These are phyloP conservation scores for Candida tammaniensis DNA, from an alignment of 805 yeast genomes.

Conservation along the genomic window DNA sequence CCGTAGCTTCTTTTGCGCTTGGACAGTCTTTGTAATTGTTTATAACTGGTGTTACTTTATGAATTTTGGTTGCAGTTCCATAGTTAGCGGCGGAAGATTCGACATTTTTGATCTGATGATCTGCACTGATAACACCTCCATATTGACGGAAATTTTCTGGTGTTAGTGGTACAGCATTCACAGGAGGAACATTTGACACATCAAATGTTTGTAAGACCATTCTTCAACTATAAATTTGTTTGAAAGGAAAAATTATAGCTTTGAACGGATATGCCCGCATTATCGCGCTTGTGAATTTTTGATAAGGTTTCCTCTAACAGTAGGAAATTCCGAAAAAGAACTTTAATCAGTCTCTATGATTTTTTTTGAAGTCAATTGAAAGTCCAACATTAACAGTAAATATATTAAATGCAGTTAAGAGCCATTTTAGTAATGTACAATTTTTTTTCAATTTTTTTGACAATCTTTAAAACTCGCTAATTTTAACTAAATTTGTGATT, in stretches of 20 bases:
- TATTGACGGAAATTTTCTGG: conserved; percentile 63
- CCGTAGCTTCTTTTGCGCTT: conserved; percentile 46
- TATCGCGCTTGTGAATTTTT: no score
- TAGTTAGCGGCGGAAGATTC: conserved; percentile 67
- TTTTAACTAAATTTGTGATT: no score
- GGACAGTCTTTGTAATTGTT: conserved; percentile 50
- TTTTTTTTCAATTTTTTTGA: no score
- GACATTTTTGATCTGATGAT: conserved; percentile 57
- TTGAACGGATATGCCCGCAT: no score
- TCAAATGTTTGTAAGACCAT: conserved; percentile 45
- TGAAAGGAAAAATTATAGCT: neutral
- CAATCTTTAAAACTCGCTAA: no score
- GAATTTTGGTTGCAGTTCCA: conserved; percentile 86
- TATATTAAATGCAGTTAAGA: no score
- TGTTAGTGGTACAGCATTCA: conserved; percentile 58
- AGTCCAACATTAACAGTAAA: no score
- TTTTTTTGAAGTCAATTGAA: no score
- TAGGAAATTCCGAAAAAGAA: no score
- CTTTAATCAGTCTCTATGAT: no score
- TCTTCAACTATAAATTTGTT: neutral
- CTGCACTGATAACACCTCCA: conserved; percentile 79
- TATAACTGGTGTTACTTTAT: conserved; percentile 65
- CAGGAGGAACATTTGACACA: conserved; percentile 17
- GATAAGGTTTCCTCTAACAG: no score
- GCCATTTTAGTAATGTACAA: no score